Conservation (phyloP, 306 rosid species). For the Cucumis melo region DNA sequence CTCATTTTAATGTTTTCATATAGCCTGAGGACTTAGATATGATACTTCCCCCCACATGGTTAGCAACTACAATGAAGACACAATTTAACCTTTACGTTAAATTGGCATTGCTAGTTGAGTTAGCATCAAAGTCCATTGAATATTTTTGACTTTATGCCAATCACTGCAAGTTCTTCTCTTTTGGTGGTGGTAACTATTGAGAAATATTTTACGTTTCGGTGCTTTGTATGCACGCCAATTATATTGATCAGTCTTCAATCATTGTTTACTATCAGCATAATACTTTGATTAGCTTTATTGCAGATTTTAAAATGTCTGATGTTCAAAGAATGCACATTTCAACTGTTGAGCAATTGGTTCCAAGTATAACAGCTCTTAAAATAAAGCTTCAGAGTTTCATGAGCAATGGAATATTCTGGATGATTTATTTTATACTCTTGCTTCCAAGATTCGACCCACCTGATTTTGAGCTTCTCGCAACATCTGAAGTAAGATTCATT, state of each 20-base stretch:
- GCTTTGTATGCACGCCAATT: background rate
- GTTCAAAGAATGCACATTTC: slow-evolving; percentile 60
- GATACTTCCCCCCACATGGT: background rate
- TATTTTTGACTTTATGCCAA: background rate
- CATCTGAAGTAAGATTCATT: slow-evolving; percentile 45
- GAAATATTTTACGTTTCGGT: background rate
- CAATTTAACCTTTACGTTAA: background rate
- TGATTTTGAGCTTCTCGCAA: slow-evolving; percentile 53
- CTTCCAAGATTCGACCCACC: slow-evolving; percentile 53
- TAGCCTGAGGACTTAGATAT: background rate
- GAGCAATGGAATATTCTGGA: slow-evolving; percentile 73
- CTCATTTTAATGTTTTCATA: background rate
- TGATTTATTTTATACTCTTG: slow-evolving; percentile 67
- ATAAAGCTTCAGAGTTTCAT: slow-evolving; percentile 43
- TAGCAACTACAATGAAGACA: background rate
- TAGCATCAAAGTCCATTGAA: background rate
- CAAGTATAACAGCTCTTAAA: slow-evolving; percentile 50
- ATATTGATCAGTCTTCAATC: background rate
- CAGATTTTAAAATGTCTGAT: slow-evolving; percentile 66
- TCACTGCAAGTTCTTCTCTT: background rate
- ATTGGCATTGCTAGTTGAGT: background rate
- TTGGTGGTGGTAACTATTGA: background rate
- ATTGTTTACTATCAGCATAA: background rate
- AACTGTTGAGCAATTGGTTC: slow-evolving; percentile 48
- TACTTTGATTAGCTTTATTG: slow-evolving; percentile 10